phyloP scores from a whole-genome alignment of 805 yeast genomes.

The Scheffersomyces stipitis region DNA sequence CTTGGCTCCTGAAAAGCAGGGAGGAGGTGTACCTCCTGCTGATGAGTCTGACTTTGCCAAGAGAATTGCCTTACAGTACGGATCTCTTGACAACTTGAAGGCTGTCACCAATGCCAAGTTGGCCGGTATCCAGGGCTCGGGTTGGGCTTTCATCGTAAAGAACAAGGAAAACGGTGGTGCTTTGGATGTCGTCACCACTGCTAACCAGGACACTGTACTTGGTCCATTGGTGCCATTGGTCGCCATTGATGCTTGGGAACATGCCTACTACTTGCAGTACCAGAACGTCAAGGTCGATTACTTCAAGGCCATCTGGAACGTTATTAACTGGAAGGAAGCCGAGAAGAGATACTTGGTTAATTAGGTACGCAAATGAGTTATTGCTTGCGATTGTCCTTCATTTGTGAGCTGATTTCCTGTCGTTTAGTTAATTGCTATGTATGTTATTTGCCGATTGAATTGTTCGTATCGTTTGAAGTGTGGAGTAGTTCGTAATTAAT shows the following conservation, averaged over 20 bases:
- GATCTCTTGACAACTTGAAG: conserved; percentile 69
- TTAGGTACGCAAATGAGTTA: conserved; percentile 1
- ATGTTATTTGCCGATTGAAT: no score
- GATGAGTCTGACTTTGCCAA: conserved; percentile 55
- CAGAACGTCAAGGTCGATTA: conserved; percentile 89
- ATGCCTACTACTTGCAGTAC: conserved; percentile 92
- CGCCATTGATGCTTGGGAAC: conserved; percentile 97
- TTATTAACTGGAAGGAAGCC: conserved; percentile 91
- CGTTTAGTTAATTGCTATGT: no score
- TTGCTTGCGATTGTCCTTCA: no score
- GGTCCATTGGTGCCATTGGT: conserved; percentile 71
- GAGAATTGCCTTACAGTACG: conserved; percentile 64
- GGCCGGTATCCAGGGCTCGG: conserved; percentile 92
- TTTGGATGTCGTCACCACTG: conserved; percentile 75
- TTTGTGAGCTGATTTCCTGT: no score
- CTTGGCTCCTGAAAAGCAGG: conserved; percentile 69
- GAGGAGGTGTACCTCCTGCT: conserved; percentile 71
- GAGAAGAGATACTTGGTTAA: conserved; percentile 54
- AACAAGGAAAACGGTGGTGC: conserved; percentile 68
- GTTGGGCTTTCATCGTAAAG: conserved; percentile 92
- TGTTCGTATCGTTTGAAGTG: no score
- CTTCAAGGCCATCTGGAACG: conserved; percentile 93
- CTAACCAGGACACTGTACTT: conserved; percentile 84
- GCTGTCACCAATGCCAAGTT: conserved; percentile 55
- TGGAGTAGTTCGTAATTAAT: no score